Evolutionary conservation across 495 filamentous ascomycete genomes (phyloP).

Genomic region (Daldinia decipiens): DNA sequence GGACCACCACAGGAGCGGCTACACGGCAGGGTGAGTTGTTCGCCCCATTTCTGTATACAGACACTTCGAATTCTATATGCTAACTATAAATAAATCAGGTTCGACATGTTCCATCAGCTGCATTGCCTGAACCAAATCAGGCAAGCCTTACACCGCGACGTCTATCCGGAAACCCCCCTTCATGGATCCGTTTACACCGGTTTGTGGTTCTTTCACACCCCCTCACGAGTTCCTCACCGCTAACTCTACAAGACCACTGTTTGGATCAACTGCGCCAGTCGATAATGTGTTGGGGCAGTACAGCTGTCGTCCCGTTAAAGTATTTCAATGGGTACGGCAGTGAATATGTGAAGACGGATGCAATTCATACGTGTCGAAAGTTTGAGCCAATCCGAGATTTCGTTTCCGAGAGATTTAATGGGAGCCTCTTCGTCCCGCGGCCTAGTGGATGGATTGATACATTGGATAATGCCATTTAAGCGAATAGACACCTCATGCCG

Average conservation of each 20-base stretch:
- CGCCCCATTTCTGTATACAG: neutral
- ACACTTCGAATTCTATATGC: neutral
- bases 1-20: constrained; percentile 7
- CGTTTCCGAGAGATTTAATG: constrained; percentile 9
- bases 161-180: constrained; percentile 8
- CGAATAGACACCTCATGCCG: neutral
- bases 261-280: constrained; percentile 9
- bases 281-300: constrained; percentile 13
- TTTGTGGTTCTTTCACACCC: neutral
- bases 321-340: constrained; percentile 1
- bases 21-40: constrained; percentile 12
- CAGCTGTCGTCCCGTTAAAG: constrained; percentile 2
- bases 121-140: constrained; percentile 11
- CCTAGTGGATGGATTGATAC: constrained; percentile 13
- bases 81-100: neutral
- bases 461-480: constrained; percentile 9
- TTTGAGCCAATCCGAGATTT: neutral
- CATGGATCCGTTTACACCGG: constrained; percentile 5
- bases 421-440: neutral
- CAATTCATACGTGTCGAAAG: constrained; percentile 4
- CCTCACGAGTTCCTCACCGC: neutral
- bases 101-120: constrained; percentile 12
- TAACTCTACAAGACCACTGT: constrained; percentile 7
- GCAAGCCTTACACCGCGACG: constrained; percentile 11
- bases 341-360: neutral